Conservation (phyloP, 306 rosid species). For the Acacia crassicarpa region DNA sequence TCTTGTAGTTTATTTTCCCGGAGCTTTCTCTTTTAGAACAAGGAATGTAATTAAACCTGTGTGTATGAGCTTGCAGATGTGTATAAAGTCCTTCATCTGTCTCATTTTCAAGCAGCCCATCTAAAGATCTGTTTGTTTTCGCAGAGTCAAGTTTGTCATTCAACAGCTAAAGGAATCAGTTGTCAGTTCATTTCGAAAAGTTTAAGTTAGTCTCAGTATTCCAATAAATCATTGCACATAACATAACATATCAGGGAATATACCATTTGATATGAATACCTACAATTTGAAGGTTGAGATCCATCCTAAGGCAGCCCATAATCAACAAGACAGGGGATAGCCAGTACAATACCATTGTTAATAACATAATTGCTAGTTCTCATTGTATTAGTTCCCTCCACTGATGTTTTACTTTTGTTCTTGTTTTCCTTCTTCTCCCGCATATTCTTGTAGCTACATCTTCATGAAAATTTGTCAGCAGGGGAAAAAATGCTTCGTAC, state of each 20-base stretch:
- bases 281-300: not conserved
- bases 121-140: not conserved
- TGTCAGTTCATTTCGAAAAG: not conserved
- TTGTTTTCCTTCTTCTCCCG: not conserved
- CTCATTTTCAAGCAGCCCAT: not conserved
- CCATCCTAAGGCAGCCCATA: not conserved
- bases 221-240: not conserved
- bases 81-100: not conserved
- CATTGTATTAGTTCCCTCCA: not conserved
- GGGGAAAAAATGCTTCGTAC: not conserved
- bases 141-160: not conserved
- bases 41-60: not conserved
- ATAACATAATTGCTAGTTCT: not conserved
- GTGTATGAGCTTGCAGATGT: not conserved
- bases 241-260: not conserved
- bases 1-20: slow-evolving; percentile 12
- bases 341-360: not conserved
- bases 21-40: not conserved
- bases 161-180: not conserved
- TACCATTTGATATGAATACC: not conserved
- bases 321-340: not conserved
- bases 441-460: not conserved
- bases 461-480: not conserved
- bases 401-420: not conserved
- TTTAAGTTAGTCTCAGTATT: not conserved